Evolutionary conservation across 306 rosid species (phyloP), one percentile per base, ranked within the genome.

Genomic region (Vigna unguiculata): DNA sequence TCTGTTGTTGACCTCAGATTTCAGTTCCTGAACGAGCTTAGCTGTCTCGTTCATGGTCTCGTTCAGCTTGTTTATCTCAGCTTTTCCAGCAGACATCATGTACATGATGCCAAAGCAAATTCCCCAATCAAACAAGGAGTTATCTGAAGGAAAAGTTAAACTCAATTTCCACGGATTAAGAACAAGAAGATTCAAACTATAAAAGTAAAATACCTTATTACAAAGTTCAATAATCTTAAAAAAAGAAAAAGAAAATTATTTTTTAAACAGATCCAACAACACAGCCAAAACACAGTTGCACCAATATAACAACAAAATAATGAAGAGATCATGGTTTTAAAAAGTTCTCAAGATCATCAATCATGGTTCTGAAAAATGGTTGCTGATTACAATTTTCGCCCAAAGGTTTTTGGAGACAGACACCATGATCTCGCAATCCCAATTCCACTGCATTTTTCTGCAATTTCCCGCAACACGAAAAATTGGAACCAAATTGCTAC

Each of bases 1-100:
- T 77, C 86, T 88, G 80, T 80, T 86, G 30, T 64, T 38, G 77
- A 88, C 76, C 85, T 91, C 90, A 19, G 85, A 75, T 63, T 90
- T 83, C 60, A 90, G 79, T 59, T 88, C 93, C 64, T 83, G 79
- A 51, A 90, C 91, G 68, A 85, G 77, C 70, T 69, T 85, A 74
- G 87, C 86, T 48, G 91, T 82, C 80, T 86, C 95, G 3, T 81
- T 76, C 87, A 88, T 64, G 60, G 86, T 70, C 32, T 69, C 62
- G 34, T 82, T 90, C 69, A 91, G 88, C 77, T 82, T 84, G 77
- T 40, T 82, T 73, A 91, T 85, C 73, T 89, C 94, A 52, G 75
- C 58, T 88, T 85, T 88, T 66, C 93, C 93, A 12, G 89, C 82
- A 48, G 91, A 88, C 91, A 90, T 86, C 92, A 88, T 83, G 85